Percentiles rank a stretch among this genome's conserved stretches.
phyloP scores from a whole-genome alignment of 768 basidiomycete genomes.

The Galerina marginata region DNA sequence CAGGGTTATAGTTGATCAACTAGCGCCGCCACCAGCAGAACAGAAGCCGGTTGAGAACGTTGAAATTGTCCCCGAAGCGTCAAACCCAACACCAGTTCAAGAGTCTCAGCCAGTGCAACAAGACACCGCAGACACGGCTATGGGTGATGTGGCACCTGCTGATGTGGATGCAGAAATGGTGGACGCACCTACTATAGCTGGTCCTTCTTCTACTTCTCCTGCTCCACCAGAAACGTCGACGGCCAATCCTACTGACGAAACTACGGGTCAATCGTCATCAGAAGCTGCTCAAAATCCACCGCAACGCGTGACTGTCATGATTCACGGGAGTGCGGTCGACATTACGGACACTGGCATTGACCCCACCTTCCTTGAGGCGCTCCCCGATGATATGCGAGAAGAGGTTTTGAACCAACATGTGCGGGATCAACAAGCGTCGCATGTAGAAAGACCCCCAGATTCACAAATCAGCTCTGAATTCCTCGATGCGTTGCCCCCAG shows the following conservation, averaged over 20 bases:
- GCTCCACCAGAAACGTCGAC: conserved; percentile 3
- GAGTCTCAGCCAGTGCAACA: conserved; percentile 11
- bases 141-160: conserved; percentile 35
- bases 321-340: conserved; percentile 92
- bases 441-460: conserved; percentile 74
- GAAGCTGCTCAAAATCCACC: conserved; percentile 33
- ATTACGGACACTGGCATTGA: conserved; percentile 99
- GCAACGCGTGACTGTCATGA: conserved; percentile 83
- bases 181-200: conserved; percentile 37
- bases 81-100: neutral
- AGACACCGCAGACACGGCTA: conserved; percentile 40
- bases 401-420: conserved; percentile 98
- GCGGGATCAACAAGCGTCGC: conserved; percentile 84
- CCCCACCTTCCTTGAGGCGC: conserved; percentile 94
- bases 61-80: neutral
- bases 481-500: conserved; percentile 93
- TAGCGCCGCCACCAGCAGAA: neutral
- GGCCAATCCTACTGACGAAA: conserved; percentile 15
- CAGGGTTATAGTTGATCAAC: conserved; percentile 2
- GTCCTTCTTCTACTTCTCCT: conserved; percentile 1
- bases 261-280: conserved; percentile 23
- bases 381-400: conserved; percentile 98
- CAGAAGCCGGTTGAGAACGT: neutral
- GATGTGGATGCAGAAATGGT: conserved; percentile 57
- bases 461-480: conserved; percentile 95